These are phyloP conservation scores for Pythium monospermum DNA, from an alignment of 352 stramenopile genomes.

Conservation along the genomic window DNA sequence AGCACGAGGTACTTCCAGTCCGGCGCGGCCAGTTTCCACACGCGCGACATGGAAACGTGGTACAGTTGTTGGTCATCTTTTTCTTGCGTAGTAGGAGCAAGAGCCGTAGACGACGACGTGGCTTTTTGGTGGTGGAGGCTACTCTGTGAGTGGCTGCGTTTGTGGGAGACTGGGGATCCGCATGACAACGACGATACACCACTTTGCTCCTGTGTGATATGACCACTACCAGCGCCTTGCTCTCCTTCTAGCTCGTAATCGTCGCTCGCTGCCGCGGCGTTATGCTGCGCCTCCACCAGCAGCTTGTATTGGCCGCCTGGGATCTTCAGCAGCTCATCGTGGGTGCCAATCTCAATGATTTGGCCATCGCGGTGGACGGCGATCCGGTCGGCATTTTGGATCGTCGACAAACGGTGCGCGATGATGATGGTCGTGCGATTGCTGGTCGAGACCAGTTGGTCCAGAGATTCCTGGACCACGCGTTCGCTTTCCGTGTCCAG, in stretches of 20 bases:
- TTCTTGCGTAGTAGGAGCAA: no score
- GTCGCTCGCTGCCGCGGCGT: neutral
- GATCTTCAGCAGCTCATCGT: constrained; percentile 86
- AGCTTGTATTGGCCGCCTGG: constrained; percentile 36
- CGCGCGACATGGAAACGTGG: constrained; percentile 12
- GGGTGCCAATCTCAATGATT: constrained; percentile 92
- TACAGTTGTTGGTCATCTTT: neutral
- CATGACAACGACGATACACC: no score
- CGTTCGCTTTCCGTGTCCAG: constrained; percentile 78
- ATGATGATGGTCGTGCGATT: constrained; percentile 91
- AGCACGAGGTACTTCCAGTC: constrained; percentile 47
- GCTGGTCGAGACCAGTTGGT: constrained; percentile 34
- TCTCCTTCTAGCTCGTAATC: neutral
- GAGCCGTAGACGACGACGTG: no score
- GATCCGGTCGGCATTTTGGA: constrained; percentile 93
- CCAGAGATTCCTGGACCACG: constrained; percentile 79
- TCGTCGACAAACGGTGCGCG: constrained; percentile 91
- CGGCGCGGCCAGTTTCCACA: constrained; percentile 41
- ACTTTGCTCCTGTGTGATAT: no score
- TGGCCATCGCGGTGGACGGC: constrained; percentile 89
- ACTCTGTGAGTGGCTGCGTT: neutral
- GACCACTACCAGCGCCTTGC: neutral
- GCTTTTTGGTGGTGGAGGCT: neutral
- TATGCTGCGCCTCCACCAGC: constrained; percentile 44
- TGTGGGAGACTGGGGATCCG: no score